Conservation (phyloP, 2,329 filamentous ascomycete genomes). For the Pyrenochaeta sp. region DNA sequence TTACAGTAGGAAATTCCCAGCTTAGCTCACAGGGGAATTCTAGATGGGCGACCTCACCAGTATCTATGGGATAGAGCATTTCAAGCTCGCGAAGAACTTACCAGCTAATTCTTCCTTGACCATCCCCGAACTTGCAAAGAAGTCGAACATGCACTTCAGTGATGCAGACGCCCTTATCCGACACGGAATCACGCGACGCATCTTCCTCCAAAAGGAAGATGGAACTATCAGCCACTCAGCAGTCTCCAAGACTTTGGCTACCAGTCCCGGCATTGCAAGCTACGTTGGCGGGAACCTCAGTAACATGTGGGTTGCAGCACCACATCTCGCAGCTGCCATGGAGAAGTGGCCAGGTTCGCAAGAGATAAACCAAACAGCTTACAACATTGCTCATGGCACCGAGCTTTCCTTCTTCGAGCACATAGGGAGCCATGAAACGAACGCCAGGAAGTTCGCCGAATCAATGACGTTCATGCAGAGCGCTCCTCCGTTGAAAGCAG, state of each 20-base stretch:
- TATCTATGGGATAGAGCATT: slow-evolving; percentile 25
- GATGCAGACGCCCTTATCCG: slow-evolving; percentile 1
- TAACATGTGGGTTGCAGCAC: slow-evolving; percentile 7
- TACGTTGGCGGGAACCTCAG: slow-evolving; percentile 3
- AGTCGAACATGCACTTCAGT: slow-evolving; percentile 8
- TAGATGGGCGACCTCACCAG: slow-evolving; percentile 1
- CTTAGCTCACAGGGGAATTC: neutral
- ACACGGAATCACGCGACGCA: neutral
- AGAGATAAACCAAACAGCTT: slow-evolving; percentile 13
- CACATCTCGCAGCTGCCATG: slow-evolving; percentile 9
- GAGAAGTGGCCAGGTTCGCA: slow-evolving; percentile 7
- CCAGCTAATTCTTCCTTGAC: slow-evolving; percentile 16
- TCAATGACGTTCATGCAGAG: slow-evolving; percentile 16
- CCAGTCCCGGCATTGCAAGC: neutral
- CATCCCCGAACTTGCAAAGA: slow-evolving; percentile 22
- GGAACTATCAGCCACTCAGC: neutral
- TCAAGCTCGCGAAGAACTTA: slow-evolving; percentile 20
- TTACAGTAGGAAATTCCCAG: neutral
- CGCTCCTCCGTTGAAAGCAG: slow-evolving; percentile 6
- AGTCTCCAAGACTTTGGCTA: neutral
- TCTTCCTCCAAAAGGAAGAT: neutral
- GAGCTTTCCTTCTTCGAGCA: slow-evolving; percentile 16
- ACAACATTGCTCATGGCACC: slow-evolving; percentile 16
- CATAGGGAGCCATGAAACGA: slow-evolving; percentile 8
- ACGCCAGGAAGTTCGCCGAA: slow-evolving; percentile 11